Evolutionary conservation across 2,329 filamentous ascomycete species (phyloP).

Genomic region (Calcarisporium arbuscula): DNA sequence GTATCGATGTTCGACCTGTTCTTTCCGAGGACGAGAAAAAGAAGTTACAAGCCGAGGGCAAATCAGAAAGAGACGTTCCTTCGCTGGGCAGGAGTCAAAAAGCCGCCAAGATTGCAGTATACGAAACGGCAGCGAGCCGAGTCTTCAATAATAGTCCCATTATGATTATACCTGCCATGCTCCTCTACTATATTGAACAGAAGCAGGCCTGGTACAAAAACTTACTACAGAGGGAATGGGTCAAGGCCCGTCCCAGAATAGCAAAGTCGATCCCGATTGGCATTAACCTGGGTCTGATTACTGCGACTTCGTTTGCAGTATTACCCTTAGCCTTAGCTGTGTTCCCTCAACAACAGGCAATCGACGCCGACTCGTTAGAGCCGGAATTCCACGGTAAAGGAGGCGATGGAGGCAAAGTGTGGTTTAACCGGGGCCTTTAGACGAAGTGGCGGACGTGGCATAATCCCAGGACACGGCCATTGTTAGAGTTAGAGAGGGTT

Average conservation of each 20-base stretch:
- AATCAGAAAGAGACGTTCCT: constrained; percentile 57
- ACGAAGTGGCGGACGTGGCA: too few species aligned
- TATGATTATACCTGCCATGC: constrained; percentile 89
- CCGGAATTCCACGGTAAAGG: constrained; percentile 78
- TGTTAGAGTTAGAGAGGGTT: too few species aligned
- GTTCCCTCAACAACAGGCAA: constrained; percentile 85
- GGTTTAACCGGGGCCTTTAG: constrained; percentile 93
- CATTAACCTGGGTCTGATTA: constrained; percentile 80
- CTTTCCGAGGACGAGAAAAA: constrained; percentile 63
- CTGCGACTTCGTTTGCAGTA: constrained; percentile 80
- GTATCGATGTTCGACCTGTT: constrained; percentile 88
- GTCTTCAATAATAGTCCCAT: constrained; percentile 93
- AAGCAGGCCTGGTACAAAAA: constrained; percentile 33
- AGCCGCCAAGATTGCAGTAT: constrained; percentile 83
- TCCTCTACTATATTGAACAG: constrained; percentile 74
- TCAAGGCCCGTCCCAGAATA: constrained; percentile 68
- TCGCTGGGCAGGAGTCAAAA: constrained; percentile 81
- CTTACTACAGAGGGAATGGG: constrained; percentile 62
- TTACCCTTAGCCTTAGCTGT: constrained; percentile 83
- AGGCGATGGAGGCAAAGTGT: constrained; percentile 75
- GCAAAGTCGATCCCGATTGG: constrained; percentile 52
- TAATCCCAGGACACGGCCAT: too few species aligned
- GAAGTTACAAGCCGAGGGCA: constrained; percentile 48
- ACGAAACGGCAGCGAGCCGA: constrained; percentile 84
- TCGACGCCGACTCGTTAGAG: constrained; percentile 71